Conservation (phyloP, 1,284 basidiomycete species). For the Pascua guehoae region DNA sequence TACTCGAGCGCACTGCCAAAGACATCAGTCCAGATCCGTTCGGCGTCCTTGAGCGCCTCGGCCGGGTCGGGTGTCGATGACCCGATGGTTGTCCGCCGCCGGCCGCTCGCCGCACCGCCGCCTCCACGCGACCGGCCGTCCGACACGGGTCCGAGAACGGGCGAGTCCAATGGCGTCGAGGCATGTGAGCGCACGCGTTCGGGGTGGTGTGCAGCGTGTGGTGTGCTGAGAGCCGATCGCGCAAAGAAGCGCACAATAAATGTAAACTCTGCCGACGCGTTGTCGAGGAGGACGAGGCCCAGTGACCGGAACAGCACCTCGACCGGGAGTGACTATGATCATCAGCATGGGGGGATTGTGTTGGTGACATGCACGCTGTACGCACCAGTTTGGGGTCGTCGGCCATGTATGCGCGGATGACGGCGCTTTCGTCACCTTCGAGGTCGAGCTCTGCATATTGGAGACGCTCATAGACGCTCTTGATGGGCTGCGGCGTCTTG, state of each 20-base stretch:
- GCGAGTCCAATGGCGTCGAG: constrained; percentile 31
- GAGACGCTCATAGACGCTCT: constrained; percentile 55
- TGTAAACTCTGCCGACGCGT: constrained; percentile 81
- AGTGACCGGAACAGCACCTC: constrained; percentile 81
- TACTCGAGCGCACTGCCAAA: constrained; percentile 85
- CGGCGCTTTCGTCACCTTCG: constrained; percentile 62
- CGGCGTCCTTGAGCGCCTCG: constrained; percentile 47
- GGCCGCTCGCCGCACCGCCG: neutral
- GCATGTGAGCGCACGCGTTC: constrained; percentile 10
- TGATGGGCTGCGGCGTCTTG: constrained; percentile 51
- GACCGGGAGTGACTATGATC: constrained; percentile 69
- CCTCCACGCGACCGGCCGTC: constrained; percentile 25
- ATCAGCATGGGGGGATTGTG: neutral
- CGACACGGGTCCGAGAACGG: constrained; percentile 26
- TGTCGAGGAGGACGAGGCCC: constrained; percentile 85
- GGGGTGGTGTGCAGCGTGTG: constrained; percentile 1
- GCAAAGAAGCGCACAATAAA: constrained; percentile 80
- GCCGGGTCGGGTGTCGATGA: constrained; percentile 42
- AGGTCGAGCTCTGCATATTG: constrained; percentile 59
- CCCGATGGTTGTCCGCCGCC: constrained; percentile 14
- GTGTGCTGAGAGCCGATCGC: constrained; percentile 4
- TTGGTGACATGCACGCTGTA: neutral
- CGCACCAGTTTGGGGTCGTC: constrained; percentile 56
- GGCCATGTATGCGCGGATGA: constrained; percentile 77
- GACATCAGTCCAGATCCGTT: constrained; percentile 76